Evolutionary conservation across 805 yeast genomes (phyloP).

Genomic region (Starmerella tilneyi): DNA sequence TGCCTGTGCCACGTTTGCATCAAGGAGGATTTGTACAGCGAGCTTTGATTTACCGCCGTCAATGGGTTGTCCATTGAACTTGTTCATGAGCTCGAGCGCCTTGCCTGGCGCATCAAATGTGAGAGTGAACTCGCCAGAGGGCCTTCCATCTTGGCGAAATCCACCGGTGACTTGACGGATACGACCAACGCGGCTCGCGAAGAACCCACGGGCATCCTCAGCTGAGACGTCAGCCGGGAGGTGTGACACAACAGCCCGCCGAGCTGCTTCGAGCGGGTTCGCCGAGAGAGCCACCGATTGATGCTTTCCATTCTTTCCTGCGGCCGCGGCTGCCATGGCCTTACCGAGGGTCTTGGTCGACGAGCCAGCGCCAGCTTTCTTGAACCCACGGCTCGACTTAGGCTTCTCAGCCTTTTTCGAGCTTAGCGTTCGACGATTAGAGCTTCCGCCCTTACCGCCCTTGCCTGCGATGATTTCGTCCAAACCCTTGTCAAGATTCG

Average conservation of each 20-base stretch:
- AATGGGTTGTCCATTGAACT: slow-evolving; percentile 85
- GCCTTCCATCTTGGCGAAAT: slow-evolving; percentile 79
- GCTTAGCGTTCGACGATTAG: slow-evolving; percentile 10
- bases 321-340: slow-evolving; percentile 13
- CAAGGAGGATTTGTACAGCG: slow-evolving; percentile 72
- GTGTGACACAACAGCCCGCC: slow-evolving; percentile 76
- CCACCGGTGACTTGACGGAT: slow-evolving; percentile 59
- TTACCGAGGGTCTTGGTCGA: slow-evolving; percentile 14
- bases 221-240: slow-evolving; percentile 34
- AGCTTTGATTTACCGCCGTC: slow-evolving; percentile 74
- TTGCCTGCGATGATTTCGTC: slow-evolving; percentile 79
- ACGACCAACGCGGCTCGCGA: slow-evolving; percentile 78
- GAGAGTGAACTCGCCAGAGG: slow-evolving; percentile 85
- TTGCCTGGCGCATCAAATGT: slow-evolving; percentile 56
- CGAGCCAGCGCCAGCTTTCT: slow-evolving; percentile 22
- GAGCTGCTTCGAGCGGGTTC: slow-evolving; percentile 37
- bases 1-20: slow-evolving; percentile 39
- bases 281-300: slow-evolving; percentile 30
- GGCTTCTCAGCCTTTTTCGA: not conserved
- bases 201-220: slow-evolving; percentile 53
- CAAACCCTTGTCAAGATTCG: slow-evolving; percentile 76
- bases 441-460: slow-evolving; percentile 15
- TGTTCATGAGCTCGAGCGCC: slow-evolving; percentile 70
- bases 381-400: slow-evolving; percentile 27
- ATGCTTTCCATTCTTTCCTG: slow-evolving; percentile 26